phyloP scores from a whole-genome alignment of 164 flowering plant genomes.

The Platanus orientalis region DNA sequence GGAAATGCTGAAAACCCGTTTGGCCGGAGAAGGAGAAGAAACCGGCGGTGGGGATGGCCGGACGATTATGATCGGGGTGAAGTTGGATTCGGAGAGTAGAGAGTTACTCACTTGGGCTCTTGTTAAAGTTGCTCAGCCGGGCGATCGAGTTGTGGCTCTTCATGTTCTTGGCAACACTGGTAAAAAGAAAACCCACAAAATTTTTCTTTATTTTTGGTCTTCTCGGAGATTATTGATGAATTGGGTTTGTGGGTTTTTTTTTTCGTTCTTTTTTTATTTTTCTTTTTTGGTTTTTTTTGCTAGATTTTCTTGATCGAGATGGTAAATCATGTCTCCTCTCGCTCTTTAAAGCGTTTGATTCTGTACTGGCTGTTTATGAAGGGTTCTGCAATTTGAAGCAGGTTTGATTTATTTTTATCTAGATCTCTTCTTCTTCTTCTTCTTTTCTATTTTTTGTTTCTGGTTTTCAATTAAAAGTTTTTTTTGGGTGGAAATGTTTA shows the following conservation, averaged over 20 bases:
- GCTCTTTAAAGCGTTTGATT: constrained; percentile 77
- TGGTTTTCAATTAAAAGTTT: neutral
- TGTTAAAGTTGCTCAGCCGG: constrained; percentile 75
- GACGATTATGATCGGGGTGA: no score
- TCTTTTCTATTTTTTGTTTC: neutral
- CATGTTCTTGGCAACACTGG: constrained; percentile 78
- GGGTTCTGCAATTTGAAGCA: constrained; percentile 96
- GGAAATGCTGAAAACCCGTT: no score
- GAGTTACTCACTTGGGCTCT: constrained; percentile 91
- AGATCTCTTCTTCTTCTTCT: neutral
- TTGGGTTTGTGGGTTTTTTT: no score
- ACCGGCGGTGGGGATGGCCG: no score
- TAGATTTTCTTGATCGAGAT: constrained; percentile 31
- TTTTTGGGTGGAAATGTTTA: constrained; percentile 9
- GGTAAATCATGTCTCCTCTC: constrained; percentile 64
- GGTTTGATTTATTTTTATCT: constrained; percentile 29
- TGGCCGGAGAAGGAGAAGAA: no score
- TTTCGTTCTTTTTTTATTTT: neutral
- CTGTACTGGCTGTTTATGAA: constrained; percentile 84
- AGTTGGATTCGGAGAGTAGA: no score
- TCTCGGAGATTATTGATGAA: no score
- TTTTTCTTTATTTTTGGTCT: no score
- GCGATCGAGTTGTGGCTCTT: constrained; percentile 76
- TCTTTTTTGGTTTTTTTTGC: no score
- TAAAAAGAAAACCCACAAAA: no score